Evolutionary conservation across 345 rosid species (phyloP).

Genomic region (Acer campestre): DNA sequence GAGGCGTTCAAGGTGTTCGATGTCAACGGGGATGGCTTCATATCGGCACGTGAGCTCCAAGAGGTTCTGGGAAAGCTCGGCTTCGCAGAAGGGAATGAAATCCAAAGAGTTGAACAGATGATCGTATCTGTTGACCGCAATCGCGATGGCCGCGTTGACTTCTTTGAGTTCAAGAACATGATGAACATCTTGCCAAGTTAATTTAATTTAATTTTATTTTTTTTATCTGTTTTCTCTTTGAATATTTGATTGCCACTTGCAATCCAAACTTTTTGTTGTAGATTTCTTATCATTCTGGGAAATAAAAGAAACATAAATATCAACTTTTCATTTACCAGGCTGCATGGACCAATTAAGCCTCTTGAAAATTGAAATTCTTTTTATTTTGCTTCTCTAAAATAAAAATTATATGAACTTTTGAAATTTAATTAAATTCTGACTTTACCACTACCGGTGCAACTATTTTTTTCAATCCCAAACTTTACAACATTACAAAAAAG

Average conservation of each 20-base stretch:
- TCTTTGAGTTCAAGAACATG: conserved; percentile 90
- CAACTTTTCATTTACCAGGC: no score
- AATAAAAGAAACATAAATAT: no score
- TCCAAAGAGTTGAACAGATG: conserved; percentile 76
- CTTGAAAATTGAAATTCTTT: no score
- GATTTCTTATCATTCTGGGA: neutral
- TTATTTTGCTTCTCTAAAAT: no score
- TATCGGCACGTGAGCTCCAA: conserved; percentile 79
- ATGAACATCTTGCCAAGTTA: conserved; percentile 48
- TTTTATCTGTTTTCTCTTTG: neutral
- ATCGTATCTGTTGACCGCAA: conserved; percentile 79
- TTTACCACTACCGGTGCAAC: no score
- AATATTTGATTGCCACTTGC: neutral
- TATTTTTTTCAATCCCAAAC: no score
- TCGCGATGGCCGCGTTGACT: conserved; percentile 83
- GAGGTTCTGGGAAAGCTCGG: conserved; percentile 73
- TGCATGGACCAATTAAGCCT: no score
- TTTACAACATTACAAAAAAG: no score
- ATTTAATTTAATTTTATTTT: neutral
- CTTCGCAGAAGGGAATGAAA: conserved; percentile 66
- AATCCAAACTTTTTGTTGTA: neutral
- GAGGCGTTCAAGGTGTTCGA: conserved; percentile 98
- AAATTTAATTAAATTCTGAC: no score
- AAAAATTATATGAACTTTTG: no score
- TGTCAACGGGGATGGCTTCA: conserved; percentile 86